A percentile compares a stretch with the other conserved stretches of the same genome.
phyloP scores from a whole-genome alignment of 2,329 filamentous ascomycete species.

The Cryphonectria nitschkei region DNA sequence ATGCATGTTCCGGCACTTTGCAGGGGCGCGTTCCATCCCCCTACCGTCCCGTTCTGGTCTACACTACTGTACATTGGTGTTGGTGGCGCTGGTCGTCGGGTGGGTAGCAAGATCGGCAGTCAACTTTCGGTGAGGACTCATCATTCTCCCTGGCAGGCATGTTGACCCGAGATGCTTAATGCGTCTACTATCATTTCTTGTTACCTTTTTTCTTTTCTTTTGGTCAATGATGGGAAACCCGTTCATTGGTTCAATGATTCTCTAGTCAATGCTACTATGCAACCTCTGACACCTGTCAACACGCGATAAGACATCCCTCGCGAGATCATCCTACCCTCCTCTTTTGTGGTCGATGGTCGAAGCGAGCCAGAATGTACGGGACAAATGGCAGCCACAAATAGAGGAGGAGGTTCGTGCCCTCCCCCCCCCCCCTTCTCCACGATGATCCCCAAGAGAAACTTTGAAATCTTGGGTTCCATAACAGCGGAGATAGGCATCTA shows the following conservation, averaged over 20 bases:
- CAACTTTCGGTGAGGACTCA: constrained; percentile 12
- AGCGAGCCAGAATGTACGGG: not conserved
- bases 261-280: not conserved
- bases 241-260: not conserved
- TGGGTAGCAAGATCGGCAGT: constrained; percentile 1
- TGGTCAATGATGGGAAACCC: not conserved
- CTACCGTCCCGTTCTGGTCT: not conserved
- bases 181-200: not conserved
- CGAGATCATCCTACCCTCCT: not conserved
- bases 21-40: not conserved
- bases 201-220: not conserved
- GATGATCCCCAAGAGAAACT: not conserved
- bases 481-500: not conserved
- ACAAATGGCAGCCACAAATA: not conserved
- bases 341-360: not conserved
- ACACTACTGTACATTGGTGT: not conserved
- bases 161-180: not conserved
- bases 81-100: not conserved
- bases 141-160: not conserved
- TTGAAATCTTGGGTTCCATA: not conserved
- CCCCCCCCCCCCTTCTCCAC: no score
- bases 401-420: not conserved
- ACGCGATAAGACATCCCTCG: not conserved
- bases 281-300: not conserved
- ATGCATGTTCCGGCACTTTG: not conserved